Evolutionary conservation across 2,329 filamentous ascomycete genomes (phyloP), one percentile per base, ranked within the genome.

Genomic region (Gyromitra esculenta): DNA sequence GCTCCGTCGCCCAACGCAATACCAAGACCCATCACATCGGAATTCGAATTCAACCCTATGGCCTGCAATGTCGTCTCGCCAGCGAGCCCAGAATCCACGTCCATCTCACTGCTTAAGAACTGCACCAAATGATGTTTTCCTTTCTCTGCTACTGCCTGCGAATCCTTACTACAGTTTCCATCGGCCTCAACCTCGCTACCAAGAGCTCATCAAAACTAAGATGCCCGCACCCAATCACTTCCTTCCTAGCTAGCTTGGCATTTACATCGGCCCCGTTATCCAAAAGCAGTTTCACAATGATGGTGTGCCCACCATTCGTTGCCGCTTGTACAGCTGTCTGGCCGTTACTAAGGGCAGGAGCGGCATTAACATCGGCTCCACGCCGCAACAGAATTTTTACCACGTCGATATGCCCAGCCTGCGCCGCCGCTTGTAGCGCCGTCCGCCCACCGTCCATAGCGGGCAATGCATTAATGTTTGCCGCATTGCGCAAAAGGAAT

Each of bases 11-110:
- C 2, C 25, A 31, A 31, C 25, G 25, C 4, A 4, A 3, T 3
- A 31, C 25, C 25, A 31, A 31, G 25, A 31, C 25, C 2, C 18
- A 25, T 18, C 8, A 8, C 18, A 18, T 52, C 50, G 8, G 8
- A 25, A 52, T 52, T 13, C 18, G 5, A 13, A 18, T n/a, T 8
- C n/a, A 3, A 8, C 18, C 8, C 35, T 7, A 15, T n/a, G 4
- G 50, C 1, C 6, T 52, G 81, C 79, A 54, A 81, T 72, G 70
- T n/a, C 18, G 50, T 52, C 18, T n/a, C 15, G 8, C 18, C 50
- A 25, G 15, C 50, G n/a, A 18, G 18, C 18, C 50, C n/a, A 21
- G 50, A 8, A 52, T 52, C 18, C 5, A 52, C 18, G 5, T 52
- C 50, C 18, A 25, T n/a, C 1, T n/a, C 50, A 18, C 50, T 52